phyloP scores from a whole-genome alignment of 257 asterid genomes.

The Ilex aquifolium region DNA sequence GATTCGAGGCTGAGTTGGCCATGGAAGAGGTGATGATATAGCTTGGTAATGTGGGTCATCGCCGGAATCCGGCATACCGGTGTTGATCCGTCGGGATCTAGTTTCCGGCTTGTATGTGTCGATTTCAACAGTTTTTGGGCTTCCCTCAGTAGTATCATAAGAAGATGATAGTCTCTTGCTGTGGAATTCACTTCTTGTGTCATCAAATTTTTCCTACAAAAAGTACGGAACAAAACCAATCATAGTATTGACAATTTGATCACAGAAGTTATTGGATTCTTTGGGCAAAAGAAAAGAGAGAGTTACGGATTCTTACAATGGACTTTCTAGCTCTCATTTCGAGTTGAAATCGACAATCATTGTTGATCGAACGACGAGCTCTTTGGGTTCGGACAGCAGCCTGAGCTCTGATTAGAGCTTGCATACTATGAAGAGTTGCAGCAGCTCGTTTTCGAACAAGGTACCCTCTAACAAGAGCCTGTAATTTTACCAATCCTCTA shows the following conservation, averaged over 20 bases:
- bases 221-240: not conserved
- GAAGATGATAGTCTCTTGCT: conserved; percentile 62
- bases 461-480: conserved; percentile 48
- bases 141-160: conserved; percentile 57
- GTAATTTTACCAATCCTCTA: conserved; percentile 16
- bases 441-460: conserved; percentile 90
- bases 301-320: conserved; percentile 36
- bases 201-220: conserved; percentile 62
- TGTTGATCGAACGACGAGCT: conserved; percentile 46
- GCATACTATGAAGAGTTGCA: conserved; percentile 82
- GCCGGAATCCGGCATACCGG: conserved; percentile 40
- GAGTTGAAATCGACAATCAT: conserved; percentile 34
- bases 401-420: conserved; percentile 88
- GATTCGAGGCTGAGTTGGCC: conserved; percentile 42
- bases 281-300: not conserved
- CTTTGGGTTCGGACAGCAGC: conserved; percentile 53
- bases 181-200: conserved; percentile 46
- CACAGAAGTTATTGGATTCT: no score
- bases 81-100: conserved; percentile 50
- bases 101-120: conserved; percentile 68
- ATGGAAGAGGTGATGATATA: conserved; percentile 49
- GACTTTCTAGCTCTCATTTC: conserved; percentile 59
- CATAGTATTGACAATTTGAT: no score
- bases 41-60: conserved; percentile 56
- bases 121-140: conserved; percentile 84